Conservation (phyloP, 139 green algal species). For the Chlorella sp. region DNA sequence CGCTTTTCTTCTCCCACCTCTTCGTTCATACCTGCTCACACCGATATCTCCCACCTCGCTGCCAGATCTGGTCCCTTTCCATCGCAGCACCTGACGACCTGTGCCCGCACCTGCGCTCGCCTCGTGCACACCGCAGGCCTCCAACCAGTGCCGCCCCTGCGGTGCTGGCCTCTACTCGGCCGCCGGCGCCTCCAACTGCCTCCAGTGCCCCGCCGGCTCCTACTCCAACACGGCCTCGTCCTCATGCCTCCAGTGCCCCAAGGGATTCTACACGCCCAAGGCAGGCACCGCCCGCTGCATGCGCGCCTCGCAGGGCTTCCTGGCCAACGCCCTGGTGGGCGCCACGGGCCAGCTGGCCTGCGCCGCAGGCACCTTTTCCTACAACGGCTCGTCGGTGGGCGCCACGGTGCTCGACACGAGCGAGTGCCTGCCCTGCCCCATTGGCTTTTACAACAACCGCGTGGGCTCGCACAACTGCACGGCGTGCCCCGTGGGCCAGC, state of each 20-base stretch:
- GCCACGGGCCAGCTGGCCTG: background rate
- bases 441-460: background rate
- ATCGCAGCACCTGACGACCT: too few species aligned
- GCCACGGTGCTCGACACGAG: background rate
- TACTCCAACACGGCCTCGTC: background rate
- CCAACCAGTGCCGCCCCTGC: background rate
- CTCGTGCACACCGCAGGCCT: too few species aligned
- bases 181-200: background rate
- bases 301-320: background rate
- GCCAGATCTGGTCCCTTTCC: too few species aligned
- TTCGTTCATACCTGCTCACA: too few species aligned
- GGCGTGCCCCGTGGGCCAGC: background rate
- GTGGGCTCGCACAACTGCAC: background rate
- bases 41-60: too few species aligned
- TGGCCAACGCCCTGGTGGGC: background rate
- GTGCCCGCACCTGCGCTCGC: too few species aligned
- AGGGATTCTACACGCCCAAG: background rate
- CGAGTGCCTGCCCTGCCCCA: background rate
- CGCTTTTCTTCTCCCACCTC: too few species aligned
- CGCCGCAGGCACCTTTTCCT: background rate
- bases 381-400: background rate
- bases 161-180: slow-evolving; percentile 1
- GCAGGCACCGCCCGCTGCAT: slow-evolving; percentile 2
- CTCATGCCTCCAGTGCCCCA: background rate
- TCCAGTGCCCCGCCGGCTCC: background rate